A percentile compares a stretch with the other conserved stretches of the same genome.
Evolutionary conservation across 2,329 filamentous ascomycete genomes (phyloP).

Genomic region (Pseudogymnoascus sp.): DNA sequence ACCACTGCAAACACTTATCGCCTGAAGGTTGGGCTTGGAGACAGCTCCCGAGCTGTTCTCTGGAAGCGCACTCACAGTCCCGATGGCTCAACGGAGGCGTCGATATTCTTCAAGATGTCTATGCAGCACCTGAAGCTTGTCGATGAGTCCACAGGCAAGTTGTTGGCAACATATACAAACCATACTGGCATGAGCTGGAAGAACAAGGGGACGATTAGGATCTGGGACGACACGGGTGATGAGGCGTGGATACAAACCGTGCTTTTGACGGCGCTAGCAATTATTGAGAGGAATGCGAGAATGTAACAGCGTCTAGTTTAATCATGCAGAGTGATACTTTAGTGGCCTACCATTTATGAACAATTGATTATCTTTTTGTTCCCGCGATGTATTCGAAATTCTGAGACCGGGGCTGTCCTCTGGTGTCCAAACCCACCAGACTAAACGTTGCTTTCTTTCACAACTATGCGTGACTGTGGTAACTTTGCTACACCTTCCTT

Average conservation of each 20-base stretch:
- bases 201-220: background rate
- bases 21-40: background rate
- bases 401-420: background rate
- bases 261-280: background rate
- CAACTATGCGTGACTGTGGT: background rate
- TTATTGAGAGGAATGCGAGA: background rate
- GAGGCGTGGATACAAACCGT: background rate
- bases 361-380: background rate
- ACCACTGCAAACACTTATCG: background rate
- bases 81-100: background rate
- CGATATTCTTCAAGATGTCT: constrained; percentile 3
- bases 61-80: background rate
- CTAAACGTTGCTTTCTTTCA: no score
- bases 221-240: background rate
- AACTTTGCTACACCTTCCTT: background rate
- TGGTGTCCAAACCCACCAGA: no score
- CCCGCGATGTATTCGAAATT: background rate
- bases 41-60: background rate
- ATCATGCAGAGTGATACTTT: background rate
- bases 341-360: background rate
- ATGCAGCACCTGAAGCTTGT: background rate
- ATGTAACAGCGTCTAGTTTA: background rate
- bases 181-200: background rate
- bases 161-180: background rate
- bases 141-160: background rate